phyloP scores from a whole-genome alignment of 805 yeast genomes.

The Cyberlindnera xylosilytica region DNA sequence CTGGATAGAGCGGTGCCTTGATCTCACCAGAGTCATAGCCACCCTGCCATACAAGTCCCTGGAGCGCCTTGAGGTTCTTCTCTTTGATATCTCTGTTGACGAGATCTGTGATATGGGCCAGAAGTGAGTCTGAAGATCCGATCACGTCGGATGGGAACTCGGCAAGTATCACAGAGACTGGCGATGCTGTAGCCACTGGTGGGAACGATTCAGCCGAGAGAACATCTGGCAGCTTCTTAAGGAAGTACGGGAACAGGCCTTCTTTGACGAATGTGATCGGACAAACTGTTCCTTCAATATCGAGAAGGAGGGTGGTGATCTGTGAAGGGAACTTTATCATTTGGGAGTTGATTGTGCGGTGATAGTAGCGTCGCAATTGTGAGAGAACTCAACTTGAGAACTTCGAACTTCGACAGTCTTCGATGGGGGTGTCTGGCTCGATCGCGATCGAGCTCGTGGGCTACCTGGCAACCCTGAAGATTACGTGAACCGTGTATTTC shows the following conservation, averaged over 20 bases:
- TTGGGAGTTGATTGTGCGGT: too few relatives aligned
- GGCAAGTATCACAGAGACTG: constrained; percentile 16
- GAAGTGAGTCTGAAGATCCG: constrained; percentile 31
- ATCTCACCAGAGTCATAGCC: constrained; percentile 81
- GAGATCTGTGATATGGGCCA: constrained; percentile 49
- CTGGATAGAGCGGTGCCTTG: constrained; percentile 71
- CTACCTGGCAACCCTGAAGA: too few relatives aligned
- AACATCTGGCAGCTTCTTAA: constrained; percentile 43
- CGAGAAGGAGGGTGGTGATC: constrained; percentile 46
- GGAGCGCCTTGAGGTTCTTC: constrained; percentile 69
- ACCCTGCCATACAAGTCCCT: constrained; percentile 76
- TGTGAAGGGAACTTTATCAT: background rate
- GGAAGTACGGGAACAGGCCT: constrained; percentile 71
- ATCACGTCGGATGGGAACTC: constrained; percentile 23
- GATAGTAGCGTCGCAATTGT: too few relatives aligned
- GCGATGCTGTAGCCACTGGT: constrained; percentile 27
- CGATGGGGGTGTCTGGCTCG: too few relatives aligned
- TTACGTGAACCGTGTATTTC: too few relatives aligned
- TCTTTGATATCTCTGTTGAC: constrained; percentile 74
- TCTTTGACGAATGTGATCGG: constrained; percentile 88
- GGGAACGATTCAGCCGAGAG: constrained; percentile 30
- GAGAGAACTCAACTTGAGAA: too few relatives aligned
- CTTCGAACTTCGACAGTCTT: too few relatives aligned
- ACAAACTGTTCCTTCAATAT: constrained; percentile 92
- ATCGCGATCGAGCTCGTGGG: too few relatives aligned